A percentile compares a stretch with the other conserved stretches of the same genome.
phyloP scores from a whole-genome alignment of 2,329 filamentous ascomycete species.

The Fusarium sterilihyphosum region DNA sequence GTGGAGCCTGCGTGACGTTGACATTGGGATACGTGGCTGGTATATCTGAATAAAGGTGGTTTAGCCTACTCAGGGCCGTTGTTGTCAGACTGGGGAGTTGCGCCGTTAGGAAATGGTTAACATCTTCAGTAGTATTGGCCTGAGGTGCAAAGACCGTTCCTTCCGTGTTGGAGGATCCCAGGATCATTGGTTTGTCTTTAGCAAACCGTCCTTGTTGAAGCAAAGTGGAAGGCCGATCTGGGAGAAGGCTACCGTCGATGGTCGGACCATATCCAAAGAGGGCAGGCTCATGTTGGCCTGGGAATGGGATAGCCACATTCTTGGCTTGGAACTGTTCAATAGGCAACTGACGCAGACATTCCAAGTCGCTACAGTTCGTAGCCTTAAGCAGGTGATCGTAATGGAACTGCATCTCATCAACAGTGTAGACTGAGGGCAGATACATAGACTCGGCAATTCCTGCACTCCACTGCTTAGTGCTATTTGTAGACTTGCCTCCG shows the following conservation, averaged over 20 bases:
- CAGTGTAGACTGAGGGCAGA: background rate
- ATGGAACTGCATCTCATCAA: background rate
- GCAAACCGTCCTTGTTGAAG: background rate
- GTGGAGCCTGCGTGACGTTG: background rate
- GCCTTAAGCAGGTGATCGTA: background rate
- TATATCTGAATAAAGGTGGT: background rate
- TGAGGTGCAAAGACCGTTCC: background rate
- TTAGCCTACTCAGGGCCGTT: background rate
- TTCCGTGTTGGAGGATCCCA: background rate
- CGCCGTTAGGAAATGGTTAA: background rate
- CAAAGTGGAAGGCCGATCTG: background rate
- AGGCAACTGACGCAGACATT: background rate
- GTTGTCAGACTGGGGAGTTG: background rate
- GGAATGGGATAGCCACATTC: background rate
- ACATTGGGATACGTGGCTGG: background rate
- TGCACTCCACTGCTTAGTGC: background rate
- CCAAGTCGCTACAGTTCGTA: background rate
- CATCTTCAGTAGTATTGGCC: background rate
- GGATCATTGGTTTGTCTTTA: background rate
- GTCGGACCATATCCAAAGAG: background rate
- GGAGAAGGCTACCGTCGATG: background rate
- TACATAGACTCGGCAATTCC: background rate
- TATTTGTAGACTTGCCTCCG: background rate
- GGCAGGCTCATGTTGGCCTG: background rate
- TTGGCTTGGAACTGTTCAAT: background rate